Percentiles rank a stretch among this genome's conserved stretches.
Evolutionary conservation across 306 rosid genomes (phyloP).

Genomic region (Phaseolus lunatus): DNA sequence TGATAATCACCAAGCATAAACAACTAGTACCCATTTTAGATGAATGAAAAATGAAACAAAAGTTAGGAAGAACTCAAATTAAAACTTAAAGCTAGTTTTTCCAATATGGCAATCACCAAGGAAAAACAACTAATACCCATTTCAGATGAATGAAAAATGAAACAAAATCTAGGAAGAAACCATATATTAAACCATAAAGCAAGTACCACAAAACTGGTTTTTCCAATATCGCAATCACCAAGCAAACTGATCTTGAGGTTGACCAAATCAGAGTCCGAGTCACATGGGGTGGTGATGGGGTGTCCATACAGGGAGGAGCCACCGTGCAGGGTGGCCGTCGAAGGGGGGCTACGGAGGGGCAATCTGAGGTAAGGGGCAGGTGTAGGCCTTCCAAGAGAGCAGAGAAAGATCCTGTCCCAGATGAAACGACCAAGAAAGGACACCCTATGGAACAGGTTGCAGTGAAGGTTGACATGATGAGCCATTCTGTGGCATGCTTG

Average conservation of each 20-base stretch:
- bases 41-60: background rate
- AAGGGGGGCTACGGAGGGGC: conserved; percentile 29
- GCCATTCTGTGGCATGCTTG: conserved; percentile 64
- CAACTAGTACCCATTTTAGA: background rate
- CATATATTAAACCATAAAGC: background rate
- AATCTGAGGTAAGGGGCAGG: conserved; percentile 57
- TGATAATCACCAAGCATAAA: background rate
- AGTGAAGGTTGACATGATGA: conserved; percentile 61
- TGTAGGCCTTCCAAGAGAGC: conserved; percentile 57
- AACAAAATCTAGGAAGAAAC: background rate
- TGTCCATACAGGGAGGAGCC: conserved; percentile 40
- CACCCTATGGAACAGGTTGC: conserved; percentile 58
- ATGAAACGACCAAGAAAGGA: conserved; percentile 68
- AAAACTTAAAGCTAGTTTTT: background rate
- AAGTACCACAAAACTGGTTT: conserved; percentile 82
- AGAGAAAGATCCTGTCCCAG: conserved; percentile 74
- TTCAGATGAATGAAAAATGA: background rate
- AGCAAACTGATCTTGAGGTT: conserved; percentile 80
- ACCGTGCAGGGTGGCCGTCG: background rate
- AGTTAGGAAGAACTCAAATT: background rate
- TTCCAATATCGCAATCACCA: conserved; percentile 95
- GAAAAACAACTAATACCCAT: background rate
- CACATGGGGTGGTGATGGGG: conserved; percentile 31
- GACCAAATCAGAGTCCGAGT: conserved; percentile 82
- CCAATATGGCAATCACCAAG: background rate